Evolutionary conservation across 148 eudicot genomes (phyloP), one percentile per base, ranked within the genome.

Genomic region (Dysphania ambrosioides): DNA sequence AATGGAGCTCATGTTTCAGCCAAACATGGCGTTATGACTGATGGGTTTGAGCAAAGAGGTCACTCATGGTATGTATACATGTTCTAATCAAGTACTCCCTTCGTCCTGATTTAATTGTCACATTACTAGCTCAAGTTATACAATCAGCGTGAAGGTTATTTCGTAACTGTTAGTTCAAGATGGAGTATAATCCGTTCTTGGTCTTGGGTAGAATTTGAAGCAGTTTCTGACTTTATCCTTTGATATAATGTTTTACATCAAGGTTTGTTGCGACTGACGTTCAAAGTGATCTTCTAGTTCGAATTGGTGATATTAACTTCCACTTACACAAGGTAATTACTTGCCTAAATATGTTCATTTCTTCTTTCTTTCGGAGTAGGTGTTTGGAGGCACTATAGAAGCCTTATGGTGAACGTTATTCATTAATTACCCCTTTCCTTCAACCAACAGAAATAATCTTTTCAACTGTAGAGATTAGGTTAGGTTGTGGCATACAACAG

Each of bases 191-290:
- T 61, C 13, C 3, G 68, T 38, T 38, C 23, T 35, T 34, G n/a
- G 40, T 42, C 18, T 63, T 2, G 4, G 18, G 16, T 10, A 31
- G 69, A 36, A 51, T 35, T 74, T 75, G 75, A 71, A 40, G 67
- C 24, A 55, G 35, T 58, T 75, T 62, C 3, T 73, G 76, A 57
- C 23, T 23, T 0, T 34, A 31, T 61, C n/a, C 15, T 53, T 47
- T 35, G 19, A 2, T 13, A 13, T 47, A 2, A 47, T 47, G 16
- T 47, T 47, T n/a, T 40, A 31, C 2, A 34, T 77, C 3, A 36
- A 94, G 98, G 98, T 85, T 71, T 84, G 98, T 95, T 76, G 79
- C 88, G 59, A 91, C 92, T 86, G 98, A 95, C 74, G 85, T 95
- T 66, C 91, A 96, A 84, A 95, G 98, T 88, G 98, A 95, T 73